Base-by-base conservation (phyloP, 768 basidiomycete species). In the Roridomyces roridus region DNA sequence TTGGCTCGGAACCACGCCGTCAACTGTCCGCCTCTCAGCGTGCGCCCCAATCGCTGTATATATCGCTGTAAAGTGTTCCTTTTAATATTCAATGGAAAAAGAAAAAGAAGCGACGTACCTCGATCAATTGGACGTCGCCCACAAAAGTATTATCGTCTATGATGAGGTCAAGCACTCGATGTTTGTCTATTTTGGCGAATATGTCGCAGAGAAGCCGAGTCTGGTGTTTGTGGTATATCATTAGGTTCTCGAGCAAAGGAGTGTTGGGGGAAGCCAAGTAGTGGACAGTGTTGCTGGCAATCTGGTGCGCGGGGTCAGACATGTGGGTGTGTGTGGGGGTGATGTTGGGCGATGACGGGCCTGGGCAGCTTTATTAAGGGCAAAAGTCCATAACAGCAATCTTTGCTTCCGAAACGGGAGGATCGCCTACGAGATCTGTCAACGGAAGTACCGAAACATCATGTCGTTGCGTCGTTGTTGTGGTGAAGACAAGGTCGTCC, bases 191-290 rank as follows among this genome's bases (percentile, higher is more conserved):
- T n/a, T 43, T 42, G 5, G n/a, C 24, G 46, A 42, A 55, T 25
- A 47, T 55, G 18, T 42, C 18, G 4, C 41, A 42, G 29, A 55
- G 39, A 5, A 55, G 29, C 20, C 39, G 39, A 14, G 54, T 48
- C 23, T 55, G 54, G 24, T 55, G 40, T 43, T 42, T 48, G 24
- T 55, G 54, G 28, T 55, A 48, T 5, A 12, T 36, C 20, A 18
- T 35, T 2, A 55, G 54, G n/a, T 43, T 42, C 8, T 39, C 9
- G 53, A 46, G 45, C 31, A 24, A 15, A 36, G 34, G 11, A 36
- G 29, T 7, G 21, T 39, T 11, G 17, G 43, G 2, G 8, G 43
- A 53, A 35, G 15, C 34, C 21, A 46, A 54, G 15, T 29, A 5
- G 11, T 41, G 35, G 28, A 54, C 26, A 12, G 25, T 31, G 8